Conservation (phyloP, 2,329 filamentous ascomycete genomes). For the Aspergillus niger region DNA sequence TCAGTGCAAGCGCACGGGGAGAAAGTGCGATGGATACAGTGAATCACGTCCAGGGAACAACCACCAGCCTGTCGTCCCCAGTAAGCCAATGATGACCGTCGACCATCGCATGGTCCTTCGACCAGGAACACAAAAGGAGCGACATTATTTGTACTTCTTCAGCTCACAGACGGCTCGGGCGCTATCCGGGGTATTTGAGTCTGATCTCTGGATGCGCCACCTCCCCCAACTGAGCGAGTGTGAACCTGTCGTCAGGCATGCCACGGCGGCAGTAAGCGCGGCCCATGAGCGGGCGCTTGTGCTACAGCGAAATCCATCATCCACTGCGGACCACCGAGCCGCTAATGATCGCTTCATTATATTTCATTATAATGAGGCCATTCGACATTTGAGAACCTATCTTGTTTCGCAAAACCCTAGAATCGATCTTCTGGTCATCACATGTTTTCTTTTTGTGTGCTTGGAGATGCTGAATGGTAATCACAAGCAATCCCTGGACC, state of each 20-base stretch:
- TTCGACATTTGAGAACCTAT: constrained; percentile 32
- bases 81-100: background rate
- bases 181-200: background rate
- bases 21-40: constrained; percentile 33
- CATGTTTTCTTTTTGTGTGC: constrained; percentile 27
- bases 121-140: background rate
- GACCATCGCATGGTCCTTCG: background rate
- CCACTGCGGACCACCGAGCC: background rate
- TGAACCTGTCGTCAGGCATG: constrained; percentile 53
- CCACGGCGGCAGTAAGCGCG: constrained; percentile 53
- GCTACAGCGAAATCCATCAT: constrained; percentile 43
- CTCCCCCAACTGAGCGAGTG: constrained; percentile 50
- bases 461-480: constrained; percentile 26
- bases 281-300: constrained; percentile 45
- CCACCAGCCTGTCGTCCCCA: background rate
- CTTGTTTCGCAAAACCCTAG: constrained; percentile 24
- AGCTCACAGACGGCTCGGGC: background rate
- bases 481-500: constrained; percentile 20
- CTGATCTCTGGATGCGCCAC: constrained; percentile 43
- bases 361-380: background rate
- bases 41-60: background rate
- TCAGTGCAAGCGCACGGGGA: constrained; percentile 57
- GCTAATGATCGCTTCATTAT: background rate
- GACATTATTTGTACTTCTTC: background rate
- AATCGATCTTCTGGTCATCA: constrained; percentile 19